A percentile compares a stretch with the other conserved stretches of the same genome.
Evolutionary conservation across 345 rosid species (phyloP).

Genomic region (Syzygium aromaticum): DNA sequence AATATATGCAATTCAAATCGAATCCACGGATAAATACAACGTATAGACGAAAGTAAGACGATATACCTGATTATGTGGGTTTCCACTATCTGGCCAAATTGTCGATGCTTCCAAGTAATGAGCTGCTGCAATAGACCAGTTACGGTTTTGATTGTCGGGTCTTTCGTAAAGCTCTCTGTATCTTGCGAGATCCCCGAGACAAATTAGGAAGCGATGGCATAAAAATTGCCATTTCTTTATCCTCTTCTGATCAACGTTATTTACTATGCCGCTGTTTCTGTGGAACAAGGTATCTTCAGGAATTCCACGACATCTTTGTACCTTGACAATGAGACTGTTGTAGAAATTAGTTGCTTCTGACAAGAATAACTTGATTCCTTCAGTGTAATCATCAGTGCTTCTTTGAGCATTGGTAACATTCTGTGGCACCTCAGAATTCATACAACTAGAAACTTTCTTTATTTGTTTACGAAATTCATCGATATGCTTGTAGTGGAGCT

Average conservation of each 20-base stretch:
- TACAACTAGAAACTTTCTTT: slow-evolving; percentile 25
- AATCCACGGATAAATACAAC: neutral
- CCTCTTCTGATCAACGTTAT: slow-evolving; percentile 25
- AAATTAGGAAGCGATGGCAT: slow-evolving; percentile 73
- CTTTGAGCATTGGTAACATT: slow-evolving; percentile 1
- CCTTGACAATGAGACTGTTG: slow-evolving; percentile 33
- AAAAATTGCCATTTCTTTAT: slow-evolving; percentile 45
- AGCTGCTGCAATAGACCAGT: slow-evolving; percentile 80
- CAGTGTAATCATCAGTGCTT: slow-evolving; percentile 18
- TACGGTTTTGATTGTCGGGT: slow-evolving; percentile 21
- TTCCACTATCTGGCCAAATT: slow-evolving; percentile 83
- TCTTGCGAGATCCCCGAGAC: slow-evolving; percentile 93
- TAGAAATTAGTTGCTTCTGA: slow-evolving; percentile 52
- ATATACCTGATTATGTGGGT: slow-evolving; percentile 86
- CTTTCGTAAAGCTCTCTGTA: slow-evolving; percentile 63
- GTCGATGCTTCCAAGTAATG: slow-evolving; percentile 68
- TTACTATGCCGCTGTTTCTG: slow-evolving; percentile 5
- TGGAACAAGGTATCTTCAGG: slow-evolving; percentile 30
- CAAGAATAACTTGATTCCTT: slow-evolving; percentile 59
- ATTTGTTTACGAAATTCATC: slow-evolving; percentile 78
- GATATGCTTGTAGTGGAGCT: slow-evolving; percentile 72
- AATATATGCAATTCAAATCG: neutral
- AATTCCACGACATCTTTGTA: slow-evolving; percentile 27
- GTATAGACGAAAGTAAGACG: neutral
- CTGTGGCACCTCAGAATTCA: neutral